phyloP scores from a whole-genome alignment of 495 filamentous ascomycete species.

The Penicillium robsamsonii region DNA sequence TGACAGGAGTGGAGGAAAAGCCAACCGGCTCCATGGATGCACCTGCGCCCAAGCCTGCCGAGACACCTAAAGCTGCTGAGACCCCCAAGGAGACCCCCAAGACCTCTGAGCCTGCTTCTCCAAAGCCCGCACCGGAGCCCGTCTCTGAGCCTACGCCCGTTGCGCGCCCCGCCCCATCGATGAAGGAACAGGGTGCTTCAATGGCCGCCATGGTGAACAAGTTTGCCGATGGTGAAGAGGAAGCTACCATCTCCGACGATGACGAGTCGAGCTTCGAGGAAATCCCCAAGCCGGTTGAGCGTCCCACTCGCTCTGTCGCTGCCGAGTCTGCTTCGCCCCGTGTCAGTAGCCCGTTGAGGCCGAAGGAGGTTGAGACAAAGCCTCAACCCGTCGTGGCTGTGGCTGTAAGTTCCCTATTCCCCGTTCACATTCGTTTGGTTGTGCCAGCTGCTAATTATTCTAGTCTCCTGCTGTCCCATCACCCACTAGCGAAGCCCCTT shows the following conservation, averaged over 20 bases:
- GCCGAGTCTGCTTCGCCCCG: slow-evolving; percentile 30
- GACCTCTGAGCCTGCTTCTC: slow-evolving; percentile 31
- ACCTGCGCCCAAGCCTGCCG: slow-evolving; percentile 37
- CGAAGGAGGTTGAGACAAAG: slow-evolving; percentile 35
- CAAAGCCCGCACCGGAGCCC: slow-evolving; percentile 35
- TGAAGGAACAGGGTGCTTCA: slow-evolving; percentile 79
- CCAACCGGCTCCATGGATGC: slow-evolving; percentile 45
- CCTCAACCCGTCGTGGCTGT: slow-evolving; percentile 6
- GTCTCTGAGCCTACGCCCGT: slow-evolving; percentile 39
- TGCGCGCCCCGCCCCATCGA: slow-evolving; percentile 59
- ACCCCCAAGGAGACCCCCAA: slow-evolving; percentile 46
- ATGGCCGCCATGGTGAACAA: slow-evolving; percentile 81
- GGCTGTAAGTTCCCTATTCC: slow-evolving; percentile 4
- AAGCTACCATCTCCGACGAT: slow-evolving; percentile 54
- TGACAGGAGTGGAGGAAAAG: slow-evolving; percentile 65
- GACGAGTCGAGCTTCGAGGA: slow-evolving; percentile 83
- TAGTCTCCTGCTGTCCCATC: slow-evolving; percentile 25
- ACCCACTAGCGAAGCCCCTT: slow-evolving; percentile 20
- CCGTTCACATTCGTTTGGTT: background rate
- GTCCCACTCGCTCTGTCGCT: slow-evolving; percentile 31
- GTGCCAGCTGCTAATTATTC: slow-evolving; percentile 17
- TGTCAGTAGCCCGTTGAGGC: slow-evolving; percentile 37
- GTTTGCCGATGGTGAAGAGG: slow-evolving; percentile 73
- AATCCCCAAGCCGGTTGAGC: slow-evolving; percentile 62
- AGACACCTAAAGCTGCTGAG: slow-evolving; percentile 34